Percentiles rank a stretch among this genome's conserved stretches.
phyloP scores from a whole-genome alignment of 2,329 filamentous ascomycete genomes.

The Tolypocladium amazonense region DNA sequence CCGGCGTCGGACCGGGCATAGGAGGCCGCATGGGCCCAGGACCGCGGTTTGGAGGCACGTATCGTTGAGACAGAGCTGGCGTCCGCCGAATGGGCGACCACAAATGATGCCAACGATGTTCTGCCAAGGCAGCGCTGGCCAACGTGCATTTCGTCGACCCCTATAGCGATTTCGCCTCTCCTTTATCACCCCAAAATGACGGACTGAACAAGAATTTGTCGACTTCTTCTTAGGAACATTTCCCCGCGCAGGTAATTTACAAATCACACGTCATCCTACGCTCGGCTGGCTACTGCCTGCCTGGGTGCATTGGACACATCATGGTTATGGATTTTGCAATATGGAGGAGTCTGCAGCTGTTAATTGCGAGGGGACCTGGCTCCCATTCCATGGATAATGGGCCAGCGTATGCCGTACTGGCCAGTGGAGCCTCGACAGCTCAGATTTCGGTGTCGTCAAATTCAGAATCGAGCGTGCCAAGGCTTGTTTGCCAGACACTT shows the following conservation, averaged over 20 bases:
- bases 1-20: conserved; percentile 61
- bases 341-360: conserved; percentile 25
- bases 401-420: neutral
- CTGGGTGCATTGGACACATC: conserved; percentile 49
- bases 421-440: neutral
- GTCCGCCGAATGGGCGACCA: neutral
- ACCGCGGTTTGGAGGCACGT: conserved; percentile 46
- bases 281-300: conserved; percentile 36
- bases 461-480: conserved; percentile 1
- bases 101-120: neutral
- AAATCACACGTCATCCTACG: conserved; percentile 48
- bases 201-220: conserved; percentile 33
- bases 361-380: conserved; percentile 10
- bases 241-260: conserved; percentile 42
- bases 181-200: conserved; percentile 22
- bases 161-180: conserved; percentile 16
- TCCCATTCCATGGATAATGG: conserved; percentile 1
- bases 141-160: conserved; percentile 10
- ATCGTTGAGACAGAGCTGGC: conserved; percentile 31
- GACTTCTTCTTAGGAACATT: conserved; percentile 35
- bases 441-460: neutral
- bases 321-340: conserved; percentile 52
- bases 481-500: neutral
- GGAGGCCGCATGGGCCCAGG: conserved; percentile 45
- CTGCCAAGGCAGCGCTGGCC: neutral